Evolutionary conservation across 2,329 filamentous ascomycete species (phyloP), one percentile per base, ranked within the genome.

Genomic region (Acephala macrosclerotiorum): DNA sequence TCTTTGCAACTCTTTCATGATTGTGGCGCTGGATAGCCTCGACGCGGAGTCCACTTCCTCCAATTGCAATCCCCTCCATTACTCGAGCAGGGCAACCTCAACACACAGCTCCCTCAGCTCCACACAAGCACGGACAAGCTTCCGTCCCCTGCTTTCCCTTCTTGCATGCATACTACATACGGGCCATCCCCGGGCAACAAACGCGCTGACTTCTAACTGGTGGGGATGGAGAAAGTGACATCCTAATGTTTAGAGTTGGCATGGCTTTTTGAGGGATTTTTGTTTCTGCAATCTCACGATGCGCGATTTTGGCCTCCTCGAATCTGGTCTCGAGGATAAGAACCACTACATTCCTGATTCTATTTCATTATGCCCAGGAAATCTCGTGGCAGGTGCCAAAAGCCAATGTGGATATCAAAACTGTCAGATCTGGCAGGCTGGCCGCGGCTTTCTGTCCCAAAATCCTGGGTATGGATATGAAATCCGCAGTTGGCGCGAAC

Each of bases 251-350:
- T 60, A 60, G 62, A 59, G 25, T 53, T 58, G 18, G 8, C 36
- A 60, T 60, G 51, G 40, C 60, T 35, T 2, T 49, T 59, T 64
- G 58, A 59, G 60, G 61, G 61, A 64, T 64, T 67, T 61, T 64
- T 35, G 25, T 22, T 22, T 14, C 9, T 33, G 49, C 59, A 65
- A 65, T 64, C 56, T 64, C 63, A 45, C 49, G 9, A 63, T 71
- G 67, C 53, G 69, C 58, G 40, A 73, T 73, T 73, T 73, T 73
- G 63, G 71, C 73, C 71, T 74, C 68, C 72, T 72, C 73, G 72
- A 74, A 74, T 74, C 71, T 70, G 65, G 60, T 68, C 42, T 49
- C 59, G 60, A 65, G 61, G 71, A 73, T 74, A 71, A 71, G 65
- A 64, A 60, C 25, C 56, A 11, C 33, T 33, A 22, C 16, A 26